phyloP scores from a whole-genome alignment of 345 rosid genomes.

The Alliaria petiolata region DNA sequence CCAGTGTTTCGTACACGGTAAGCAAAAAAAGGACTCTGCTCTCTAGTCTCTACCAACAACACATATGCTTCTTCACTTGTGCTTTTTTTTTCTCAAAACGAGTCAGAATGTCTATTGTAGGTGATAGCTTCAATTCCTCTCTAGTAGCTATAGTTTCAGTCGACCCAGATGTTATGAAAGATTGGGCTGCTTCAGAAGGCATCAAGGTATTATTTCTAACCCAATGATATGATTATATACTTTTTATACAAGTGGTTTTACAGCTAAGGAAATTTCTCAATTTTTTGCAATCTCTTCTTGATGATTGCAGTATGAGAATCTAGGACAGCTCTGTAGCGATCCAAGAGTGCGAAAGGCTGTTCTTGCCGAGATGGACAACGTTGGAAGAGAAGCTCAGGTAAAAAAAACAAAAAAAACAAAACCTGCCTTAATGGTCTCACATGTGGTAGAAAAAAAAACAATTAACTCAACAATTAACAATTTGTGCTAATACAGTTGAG shows the following conservation, averaged over 20 bases:
- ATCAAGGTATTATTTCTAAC: conserved; percentile 45
- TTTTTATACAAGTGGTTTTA: neutral
- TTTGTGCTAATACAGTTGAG: conserved; percentile 44
- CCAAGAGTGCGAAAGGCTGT: conserved; percentile 57
- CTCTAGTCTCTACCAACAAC: neutral
- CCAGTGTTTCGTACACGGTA: conserved; percentile 86
- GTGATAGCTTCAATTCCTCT: conserved; percentile 82
- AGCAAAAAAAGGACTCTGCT: conserved; percentile 8
- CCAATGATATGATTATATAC: neutral
- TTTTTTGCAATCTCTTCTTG: neutral
- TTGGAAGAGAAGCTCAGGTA: conserved; percentile 75
- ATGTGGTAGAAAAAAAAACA: neutral
- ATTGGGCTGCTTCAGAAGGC: conserved; percentile 73
- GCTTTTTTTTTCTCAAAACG: conserved; percentile 15
- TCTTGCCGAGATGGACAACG: conserved; percentile 68
- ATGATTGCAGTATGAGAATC: conserved; percentile 51
- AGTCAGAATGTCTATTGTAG: conserved; percentile 36
- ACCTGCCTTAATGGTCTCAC: neutral
- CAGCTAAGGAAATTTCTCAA: neutral
- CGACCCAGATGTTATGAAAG: conserved; percentile 69
- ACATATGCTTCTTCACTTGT: too few relatives aligned
- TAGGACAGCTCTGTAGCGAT: conserved; percentile 63
- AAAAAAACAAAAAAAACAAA: neutral
- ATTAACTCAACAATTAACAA: neutral
- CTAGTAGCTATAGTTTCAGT: conserved; percentile 73